Percentiles rank a stretch among this genome's conserved stretches.
Evolutionary conservation across 2,329 filamentous ascomycete species (phyloP).

Genomic region (Sclerotinia subarctica): DNA sequence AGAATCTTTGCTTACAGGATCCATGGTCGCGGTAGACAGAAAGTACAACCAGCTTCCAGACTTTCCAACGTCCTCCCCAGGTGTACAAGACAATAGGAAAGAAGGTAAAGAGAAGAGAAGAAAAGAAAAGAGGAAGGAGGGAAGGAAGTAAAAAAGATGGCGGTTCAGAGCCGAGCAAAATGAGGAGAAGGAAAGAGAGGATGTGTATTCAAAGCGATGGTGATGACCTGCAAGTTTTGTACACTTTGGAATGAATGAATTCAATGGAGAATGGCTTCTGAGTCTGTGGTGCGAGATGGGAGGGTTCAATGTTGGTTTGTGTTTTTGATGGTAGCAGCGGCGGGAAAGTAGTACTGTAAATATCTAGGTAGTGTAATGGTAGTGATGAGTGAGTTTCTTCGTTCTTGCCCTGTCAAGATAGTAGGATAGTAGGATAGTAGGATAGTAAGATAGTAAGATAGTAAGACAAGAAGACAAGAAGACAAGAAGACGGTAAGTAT

Average conservation of each 20-base stretch:
- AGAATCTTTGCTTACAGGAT: constrained; percentile 25
- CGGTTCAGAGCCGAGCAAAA: not conserved
- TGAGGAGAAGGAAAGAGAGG: not conserved
- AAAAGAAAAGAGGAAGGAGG: not conserved
- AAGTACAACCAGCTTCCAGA: constrained; percentile 12
- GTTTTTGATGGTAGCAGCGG: not conserved
- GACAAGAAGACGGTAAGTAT: too few relatives aligned
- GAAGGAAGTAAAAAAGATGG: not conserved
- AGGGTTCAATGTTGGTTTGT: not conserved
- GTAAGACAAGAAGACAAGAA: too few relatives aligned
- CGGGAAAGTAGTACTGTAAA: not conserved
- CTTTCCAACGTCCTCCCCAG: not conserved
- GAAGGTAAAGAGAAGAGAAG: not conserved
- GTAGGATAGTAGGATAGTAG: too few relatives aligned
- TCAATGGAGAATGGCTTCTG: not conserved
- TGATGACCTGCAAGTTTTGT: not conserved
- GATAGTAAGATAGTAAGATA: too few relatives aligned
- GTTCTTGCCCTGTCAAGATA: not conserved
- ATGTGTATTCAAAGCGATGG: not conserved
- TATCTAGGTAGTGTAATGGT: not conserved
- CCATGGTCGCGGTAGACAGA: constrained; percentile 19
- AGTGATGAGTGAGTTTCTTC: not conserved
- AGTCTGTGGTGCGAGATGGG: not conserved
- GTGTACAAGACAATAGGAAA: not conserved
- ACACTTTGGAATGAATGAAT: not conserved